Percentiles rank a stretch among this genome's conserved stretches.
phyloP scores from a whole-genome alignment of 768 basidiomycete species.

The Candolleomyces efflorescens region DNA sequence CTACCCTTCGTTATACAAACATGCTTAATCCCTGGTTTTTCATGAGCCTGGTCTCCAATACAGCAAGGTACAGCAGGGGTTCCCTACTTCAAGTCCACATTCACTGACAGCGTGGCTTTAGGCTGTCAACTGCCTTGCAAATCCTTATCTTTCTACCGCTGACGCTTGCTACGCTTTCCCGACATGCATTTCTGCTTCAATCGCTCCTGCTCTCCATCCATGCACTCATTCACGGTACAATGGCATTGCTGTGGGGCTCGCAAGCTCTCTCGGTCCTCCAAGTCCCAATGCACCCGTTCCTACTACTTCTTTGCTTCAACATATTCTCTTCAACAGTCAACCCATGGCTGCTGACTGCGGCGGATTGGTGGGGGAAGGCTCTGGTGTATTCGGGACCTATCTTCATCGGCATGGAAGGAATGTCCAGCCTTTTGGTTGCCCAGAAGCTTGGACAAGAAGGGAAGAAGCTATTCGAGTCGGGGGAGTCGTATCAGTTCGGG shows the following conservation, averaged over 20 bases:
- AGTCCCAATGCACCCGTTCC: constrained; percentile 82
- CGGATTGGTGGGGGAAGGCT: constrained; percentile 69
- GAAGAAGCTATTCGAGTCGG: constrained; percentile 59
- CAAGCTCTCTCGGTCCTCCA: constrained; percentile 72
- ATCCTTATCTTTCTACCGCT: constrained; percentile 82
- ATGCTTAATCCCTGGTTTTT: constrained; percentile 60
- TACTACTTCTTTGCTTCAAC: constrained; percentile 85
- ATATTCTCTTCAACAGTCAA: constrained; percentile 64
- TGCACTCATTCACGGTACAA: constrained; percentile 78
- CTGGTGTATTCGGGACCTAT: constrained; percentile 70
- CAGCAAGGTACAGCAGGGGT: constrained; percentile 44
- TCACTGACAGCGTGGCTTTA: constrained; percentile 21
- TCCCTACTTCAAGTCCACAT: neutral
- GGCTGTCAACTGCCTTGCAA: constrained; percentile 73
- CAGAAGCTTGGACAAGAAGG: constrained; percentile 79
- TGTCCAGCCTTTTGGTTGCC: constrained; percentile 78
- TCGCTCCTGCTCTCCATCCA: constrained; percentile 75
- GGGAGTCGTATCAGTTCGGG: constrained; percentile 73
- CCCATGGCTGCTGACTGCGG: constrained; percentile 52
- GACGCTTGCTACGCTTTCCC: constrained; percentile 79
- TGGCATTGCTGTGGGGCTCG: constrained; percentile 69
- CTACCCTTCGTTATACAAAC: neutral
- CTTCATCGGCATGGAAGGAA: constrained; percentile 79
- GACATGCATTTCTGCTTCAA: constrained; percentile 73
- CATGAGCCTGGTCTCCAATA: constrained; percentile 62